These are phyloP conservation scores for Caloboletus firmus DNA, from an alignment of 1,284 basidiomycete genomes.

Conservation along the genomic window DNA sequence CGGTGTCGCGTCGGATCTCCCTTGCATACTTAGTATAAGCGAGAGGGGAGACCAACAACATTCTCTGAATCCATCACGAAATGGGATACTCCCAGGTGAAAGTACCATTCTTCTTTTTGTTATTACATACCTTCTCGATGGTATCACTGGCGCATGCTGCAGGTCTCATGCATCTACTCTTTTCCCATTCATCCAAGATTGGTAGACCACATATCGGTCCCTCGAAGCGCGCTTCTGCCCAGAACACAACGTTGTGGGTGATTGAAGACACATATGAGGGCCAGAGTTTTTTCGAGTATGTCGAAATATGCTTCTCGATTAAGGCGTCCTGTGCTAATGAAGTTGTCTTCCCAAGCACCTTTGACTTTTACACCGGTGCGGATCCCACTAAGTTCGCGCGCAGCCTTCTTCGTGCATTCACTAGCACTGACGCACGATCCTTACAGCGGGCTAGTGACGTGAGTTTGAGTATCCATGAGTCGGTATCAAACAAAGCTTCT, in stretches of 20 bases:
- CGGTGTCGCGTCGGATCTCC: slow-evolving; percentile 9
- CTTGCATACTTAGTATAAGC: background rate
- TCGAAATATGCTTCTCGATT: slow-evolving; percentile 8
- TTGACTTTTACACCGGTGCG: slow-evolving; percentile 54
- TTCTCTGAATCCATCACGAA: slow-evolving; percentile 7
- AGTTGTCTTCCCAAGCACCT: slow-evolving; percentile 42
- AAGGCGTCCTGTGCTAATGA: slow-evolving; percentile 13
- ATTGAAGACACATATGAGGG: slow-evolving; percentile 56
- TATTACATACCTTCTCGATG: slow-evolving; percentile 17
- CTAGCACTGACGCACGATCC: slow-evolving; percentile 15
- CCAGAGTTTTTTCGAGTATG: slow-evolving; percentile 55
- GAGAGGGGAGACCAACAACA: slow-evolving; percentile 1
- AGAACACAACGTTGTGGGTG: slow-evolving; percentile 56
- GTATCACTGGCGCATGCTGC: slow-evolving; percentile 17
- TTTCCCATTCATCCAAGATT: slow-evolving; percentile 1
- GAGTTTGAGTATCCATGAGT: slow-evolving; percentile 25
- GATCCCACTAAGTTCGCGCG: slow-evolving; percentile 60
- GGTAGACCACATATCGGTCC: background rate
- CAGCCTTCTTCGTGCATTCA: slow-evolving; percentile 1
- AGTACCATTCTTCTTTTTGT: slow-evolving; percentile 4
- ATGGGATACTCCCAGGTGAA: slow-evolving; percentile 20
- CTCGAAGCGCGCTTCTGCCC: slow-evolving; percentile 34
- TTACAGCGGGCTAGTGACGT: slow-evolving; percentile 62
- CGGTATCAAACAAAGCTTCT: slow-evolving; percentile 2
- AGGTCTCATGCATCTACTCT: slow-evolving; percentile 3